phyloP scores from a whole-genome alignment of 148 eudicot species.

The Camellia granthamiana region DNA sequence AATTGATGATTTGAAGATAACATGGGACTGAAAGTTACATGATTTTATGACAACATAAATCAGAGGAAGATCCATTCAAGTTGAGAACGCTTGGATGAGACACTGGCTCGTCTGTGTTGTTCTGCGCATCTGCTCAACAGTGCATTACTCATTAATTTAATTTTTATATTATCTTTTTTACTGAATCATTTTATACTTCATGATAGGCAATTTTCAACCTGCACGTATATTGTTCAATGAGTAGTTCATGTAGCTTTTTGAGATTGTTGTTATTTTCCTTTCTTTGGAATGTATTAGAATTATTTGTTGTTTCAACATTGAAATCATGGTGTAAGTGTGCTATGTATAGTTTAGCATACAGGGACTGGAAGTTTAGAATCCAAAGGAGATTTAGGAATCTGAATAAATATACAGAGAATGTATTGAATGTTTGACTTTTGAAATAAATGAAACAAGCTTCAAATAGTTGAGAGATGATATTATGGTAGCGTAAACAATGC shows the following conservation, averaged over 20 bases:
- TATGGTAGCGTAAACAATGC: not conserved
- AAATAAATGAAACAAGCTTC: not conserved
- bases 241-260: not conserved
- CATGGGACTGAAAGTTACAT: constrained; percentile 15
- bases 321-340: not conserved
- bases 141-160: not conserved
- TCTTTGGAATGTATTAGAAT: not conserved
- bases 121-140: not conserved
- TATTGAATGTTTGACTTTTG: not conserved
- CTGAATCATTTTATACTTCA: not conserved
- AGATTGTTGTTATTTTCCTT: not conserved
- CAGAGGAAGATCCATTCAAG: not conserved
- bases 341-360: not conserved
- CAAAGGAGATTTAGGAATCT: not conserved
- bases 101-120: constrained; percentile 5
- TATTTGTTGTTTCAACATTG: not conserved
- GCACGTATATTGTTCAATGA: not conserved
- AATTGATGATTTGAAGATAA: constrained; percentile 16
- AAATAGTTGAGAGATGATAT: not conserved
- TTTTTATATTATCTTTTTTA: not conserved
- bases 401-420: not conserved
- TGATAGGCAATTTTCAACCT: not conserved
- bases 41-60: not conserved
- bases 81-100: not conserved
- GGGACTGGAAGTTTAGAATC: not conserved